Evolutionary conservation across 805 yeast species (phyloP).

Genomic region (Diddensiella transvaalensis): DNA sequence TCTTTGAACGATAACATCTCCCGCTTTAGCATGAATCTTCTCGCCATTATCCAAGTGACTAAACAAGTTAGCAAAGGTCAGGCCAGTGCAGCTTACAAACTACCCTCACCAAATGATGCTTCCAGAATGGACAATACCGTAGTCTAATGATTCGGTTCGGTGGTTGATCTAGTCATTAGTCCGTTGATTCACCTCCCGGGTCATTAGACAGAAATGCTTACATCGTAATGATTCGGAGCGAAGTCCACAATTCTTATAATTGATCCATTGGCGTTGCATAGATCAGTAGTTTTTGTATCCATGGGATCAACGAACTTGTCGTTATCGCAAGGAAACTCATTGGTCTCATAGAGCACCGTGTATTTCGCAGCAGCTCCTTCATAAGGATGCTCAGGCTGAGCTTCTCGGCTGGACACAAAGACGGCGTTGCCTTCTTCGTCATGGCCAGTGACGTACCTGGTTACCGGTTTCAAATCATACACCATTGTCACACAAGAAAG

Average conservation of each 20-base stretch:
- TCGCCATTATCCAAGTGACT: neutral
- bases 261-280: neutral
- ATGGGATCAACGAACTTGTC: constrained; percentile 2
- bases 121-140: constrained; percentile 6
- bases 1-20: constrained; percentile 5
- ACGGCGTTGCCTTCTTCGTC: neutral
- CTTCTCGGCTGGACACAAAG: neutral
- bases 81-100: neutral
- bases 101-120: constrained; percentile 1
- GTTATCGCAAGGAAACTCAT: constrained; percentile 7
- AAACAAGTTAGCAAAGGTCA: neutral
- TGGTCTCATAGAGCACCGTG: constrained; percentile 2
- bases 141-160: constrained; percentile 3
- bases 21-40: constrained; percentile 3
- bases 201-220: neutral
- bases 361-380: neutral
- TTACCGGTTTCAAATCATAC: neutral
- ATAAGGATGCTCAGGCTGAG: neutral
- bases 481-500: too few species aligned
- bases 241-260: constrained; percentile 5
- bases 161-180: neutral
- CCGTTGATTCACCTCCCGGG: neutral
- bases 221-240: neutral
- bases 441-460: constrained; percentile 4
- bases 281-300: neutral